Evolutionary conservation across 768 basidiomycete genomes (phyloP).

Genomic region (Kwoniella botswanensis): DNA sequence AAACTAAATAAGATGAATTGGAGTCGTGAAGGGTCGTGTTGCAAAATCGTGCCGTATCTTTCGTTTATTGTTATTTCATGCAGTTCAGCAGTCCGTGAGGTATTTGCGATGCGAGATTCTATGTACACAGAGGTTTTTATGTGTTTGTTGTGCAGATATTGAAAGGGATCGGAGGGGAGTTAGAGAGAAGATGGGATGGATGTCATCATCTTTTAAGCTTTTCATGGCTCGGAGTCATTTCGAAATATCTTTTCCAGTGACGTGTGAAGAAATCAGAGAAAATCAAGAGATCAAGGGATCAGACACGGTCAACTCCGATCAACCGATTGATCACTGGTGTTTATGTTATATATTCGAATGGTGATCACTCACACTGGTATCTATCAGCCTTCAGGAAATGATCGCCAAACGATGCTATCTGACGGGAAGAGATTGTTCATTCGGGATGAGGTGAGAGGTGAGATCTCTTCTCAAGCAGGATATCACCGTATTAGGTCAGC

Average conservation of each 20-base stretch:
- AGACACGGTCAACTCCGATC: neutral
- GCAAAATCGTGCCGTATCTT: neutral
- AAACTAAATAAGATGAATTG: neutral
- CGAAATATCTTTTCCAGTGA: neutral
- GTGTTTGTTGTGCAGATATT: neutral
- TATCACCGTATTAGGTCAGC: no score
- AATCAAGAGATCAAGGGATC: no score
- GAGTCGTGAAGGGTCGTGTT: neutral
- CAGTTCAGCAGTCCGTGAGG: neutral
- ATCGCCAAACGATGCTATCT: no score
- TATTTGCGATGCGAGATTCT: neutral
- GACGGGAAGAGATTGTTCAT: no score
- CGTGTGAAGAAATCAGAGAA: neutral
- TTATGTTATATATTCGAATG: no score
- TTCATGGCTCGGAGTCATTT: neutral
- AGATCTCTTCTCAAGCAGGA: no score
- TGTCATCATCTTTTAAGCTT: neutral
- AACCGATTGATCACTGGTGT: neutral
- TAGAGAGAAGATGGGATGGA: neutral
- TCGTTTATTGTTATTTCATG: neutral
- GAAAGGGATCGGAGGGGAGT: neutral
- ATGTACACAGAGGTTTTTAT: neutral
- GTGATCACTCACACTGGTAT: no score
- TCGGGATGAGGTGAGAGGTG: no score
- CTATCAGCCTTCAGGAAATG: no score